phyloP scores from a whole-genome alignment of 176 grass and related monocot species.

The Phoenix dactylifera region DNA sequence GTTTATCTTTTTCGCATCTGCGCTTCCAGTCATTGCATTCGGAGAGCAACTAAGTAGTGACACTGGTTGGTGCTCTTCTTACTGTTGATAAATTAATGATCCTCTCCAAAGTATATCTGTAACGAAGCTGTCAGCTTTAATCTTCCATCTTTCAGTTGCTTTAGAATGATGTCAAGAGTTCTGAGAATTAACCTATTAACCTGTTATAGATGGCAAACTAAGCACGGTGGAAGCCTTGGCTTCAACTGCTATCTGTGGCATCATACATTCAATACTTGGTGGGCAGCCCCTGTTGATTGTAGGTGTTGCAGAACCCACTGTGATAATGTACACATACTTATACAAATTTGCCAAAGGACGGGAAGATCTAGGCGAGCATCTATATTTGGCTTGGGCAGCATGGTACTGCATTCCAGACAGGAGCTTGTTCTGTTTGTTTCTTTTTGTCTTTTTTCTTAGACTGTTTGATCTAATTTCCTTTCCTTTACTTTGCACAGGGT shows the following conservation, averaged over 20 bases:
- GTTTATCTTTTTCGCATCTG: conserved; percentile 92
- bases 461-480: conserved; percentile 4
- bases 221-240: conserved; percentile 79
- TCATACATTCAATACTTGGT: conserved; percentile 78
- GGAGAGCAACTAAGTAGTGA: conserved; percentile 72
- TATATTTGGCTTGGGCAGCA: conserved; percentile 92
- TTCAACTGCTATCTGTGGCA: conserved; percentile 84
- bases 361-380: conserved; percentile 33
- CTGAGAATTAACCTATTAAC: background rate
- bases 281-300: conserved; percentile 87
- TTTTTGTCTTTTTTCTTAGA: conserved; percentile 5
- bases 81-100: background rate
- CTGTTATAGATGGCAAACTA: conserved; percentile 49
- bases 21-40: conserved; percentile 83
- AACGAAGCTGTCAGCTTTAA: background rate
- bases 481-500: conserved; percentile 46
- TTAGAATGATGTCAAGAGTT: background rate
- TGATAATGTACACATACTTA: conserved; percentile 94
- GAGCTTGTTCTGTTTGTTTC: background rate
- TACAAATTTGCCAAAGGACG: conserved; percentile 69
- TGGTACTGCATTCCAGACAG: conserved; percentile 39
- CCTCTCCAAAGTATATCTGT: background rate
- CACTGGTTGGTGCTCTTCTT: conserved; percentile 30
- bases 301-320: conserved; percentile 86
- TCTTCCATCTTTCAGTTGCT: background rate